Evolutionary conservation across 371 early-diverging fungal genomes (phyloP), one percentile per base, ranked within the genome.

Genomic region (Sporodiniella umbellata): DNA sequence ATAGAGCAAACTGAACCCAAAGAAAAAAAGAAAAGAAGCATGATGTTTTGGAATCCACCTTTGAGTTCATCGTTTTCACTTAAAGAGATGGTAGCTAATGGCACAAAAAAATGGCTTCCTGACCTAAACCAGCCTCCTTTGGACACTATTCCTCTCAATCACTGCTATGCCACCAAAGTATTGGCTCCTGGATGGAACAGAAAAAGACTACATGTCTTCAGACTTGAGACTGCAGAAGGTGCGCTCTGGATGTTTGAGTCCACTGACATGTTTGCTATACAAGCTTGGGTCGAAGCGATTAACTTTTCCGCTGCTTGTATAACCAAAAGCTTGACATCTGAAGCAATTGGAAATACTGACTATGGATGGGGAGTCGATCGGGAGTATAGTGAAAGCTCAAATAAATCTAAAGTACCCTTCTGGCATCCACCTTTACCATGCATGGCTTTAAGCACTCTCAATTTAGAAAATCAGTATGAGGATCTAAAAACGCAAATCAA

Each of bases 201-300:
- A 7, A 57, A 57, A 26, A 46, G 61, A 4, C 61, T 55, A 8
- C 58, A 54, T 33, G 67, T 66, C 0, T 66, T 70, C 48, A 54
- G 70, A 15, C 31, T 66, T 28, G 57, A 70, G 21, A 53, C 61
- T 2, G 58, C 54, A 1, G 64, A 66, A 37, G 67, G 67, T 0
- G 64, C 58, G 0, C 40, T 62, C 5, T 70, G 71, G 71, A 26
- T 64, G 12, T 64, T 70, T 62, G 62, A 70, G 33, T 50, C 62
- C 0, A 37, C 30, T 0, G 51, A 54, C 30, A 15, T 50, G 15
- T 58, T 56, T 40, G 48, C 60, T 2, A 45, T 45, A 8, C 52
- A 60, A 11, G 59, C 57, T 2, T 70, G 71, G 71, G 62, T 62
- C 0, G 53, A 55, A 8, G 45, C 56, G 1, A 47, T 54, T 23